Evolutionary conservation across 1,139 yeast species (phyloP), one percentile per base, ranked within the genome.

Genomic region (Hansenula anomala): DNA sequence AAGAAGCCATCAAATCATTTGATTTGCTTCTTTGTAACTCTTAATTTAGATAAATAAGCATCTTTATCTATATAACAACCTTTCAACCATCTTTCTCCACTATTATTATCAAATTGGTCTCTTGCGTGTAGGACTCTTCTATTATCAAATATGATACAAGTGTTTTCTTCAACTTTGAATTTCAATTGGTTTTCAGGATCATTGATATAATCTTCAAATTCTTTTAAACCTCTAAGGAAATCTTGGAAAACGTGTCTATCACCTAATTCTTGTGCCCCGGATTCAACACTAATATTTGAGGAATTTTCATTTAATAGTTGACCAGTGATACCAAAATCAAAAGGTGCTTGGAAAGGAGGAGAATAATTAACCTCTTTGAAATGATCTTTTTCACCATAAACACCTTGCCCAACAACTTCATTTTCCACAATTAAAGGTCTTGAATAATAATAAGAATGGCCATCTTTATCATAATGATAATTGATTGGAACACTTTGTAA

Each of bases 331-430:
- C 79, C 80, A 45, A 63, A 59, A 43, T 82, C 89, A 45, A 79
- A 75, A 0, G 94, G 94, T 0, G 88, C 94, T 54, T 86, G 95
- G 65, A 84, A 86, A 12, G 94, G 94, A 1, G 95, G 95, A 2
- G 94, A 78, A 56, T 85, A 86, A 53, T 83, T 84, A 27, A 84
- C 74, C 36, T 73, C 80, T 45, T 73, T 73, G 42, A 83, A 74
- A 30, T 58, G 56, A 9, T 66, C 66, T 36, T 64, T 45, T 39
- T 52, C 62, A 37, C 51, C 53, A 14, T 58, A 49, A 14, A 50
- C 44, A 33, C 34, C 34, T 14, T 47, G 41, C 29, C 52, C 55
- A 16, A 58, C 56, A 18, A 20, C 56, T 6, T 66, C 67, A 40
- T 78, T 77, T 50, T 81, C 86, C 30, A 80, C 84, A 14, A 86